Conservation (phyloP, 106 monocot species). For the Dendrobium officinale region DNA sequence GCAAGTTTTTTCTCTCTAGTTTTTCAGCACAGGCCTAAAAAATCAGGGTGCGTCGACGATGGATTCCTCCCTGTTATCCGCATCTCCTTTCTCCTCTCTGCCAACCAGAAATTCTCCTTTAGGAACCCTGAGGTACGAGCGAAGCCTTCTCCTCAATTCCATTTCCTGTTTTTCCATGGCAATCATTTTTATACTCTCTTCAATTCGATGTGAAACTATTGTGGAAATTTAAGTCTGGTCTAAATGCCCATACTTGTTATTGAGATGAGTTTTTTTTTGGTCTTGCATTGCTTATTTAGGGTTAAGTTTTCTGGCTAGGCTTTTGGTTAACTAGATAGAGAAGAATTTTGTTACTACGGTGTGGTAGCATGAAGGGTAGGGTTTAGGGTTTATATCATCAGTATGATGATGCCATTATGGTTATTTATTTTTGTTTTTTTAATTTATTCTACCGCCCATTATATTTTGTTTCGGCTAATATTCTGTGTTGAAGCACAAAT, state of each 20-base stretch:
- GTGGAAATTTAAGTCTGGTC: background rate
- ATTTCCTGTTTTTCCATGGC: background rate
- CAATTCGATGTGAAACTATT: background rate
- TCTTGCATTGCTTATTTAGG: background rate
- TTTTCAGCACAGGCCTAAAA: background rate
- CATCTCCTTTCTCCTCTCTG: background rate
- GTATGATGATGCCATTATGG: background rate
- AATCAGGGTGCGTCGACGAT: background rate
- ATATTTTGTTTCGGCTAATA: no score
- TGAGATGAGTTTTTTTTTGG: background rate
- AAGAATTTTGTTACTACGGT: background rate
- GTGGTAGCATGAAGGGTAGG: background rate
- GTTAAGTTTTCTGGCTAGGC: background rate
- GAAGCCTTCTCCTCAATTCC: background rate
- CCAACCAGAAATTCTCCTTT: background rate
- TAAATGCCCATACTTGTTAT: background rate
- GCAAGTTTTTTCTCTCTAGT: no score
- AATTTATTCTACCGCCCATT: background rate
- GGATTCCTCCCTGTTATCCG: background rate
- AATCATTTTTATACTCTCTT: background rate
- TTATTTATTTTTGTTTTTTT: background rate
- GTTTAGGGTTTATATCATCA: background rate
- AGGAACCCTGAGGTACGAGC: background rate
- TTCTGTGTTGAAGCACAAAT: no score
- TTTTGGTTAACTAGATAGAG: background rate